Conservation (phyloP, 2,329 filamentous ascomycete species). For the Penicillium corylophilum region DNA sequence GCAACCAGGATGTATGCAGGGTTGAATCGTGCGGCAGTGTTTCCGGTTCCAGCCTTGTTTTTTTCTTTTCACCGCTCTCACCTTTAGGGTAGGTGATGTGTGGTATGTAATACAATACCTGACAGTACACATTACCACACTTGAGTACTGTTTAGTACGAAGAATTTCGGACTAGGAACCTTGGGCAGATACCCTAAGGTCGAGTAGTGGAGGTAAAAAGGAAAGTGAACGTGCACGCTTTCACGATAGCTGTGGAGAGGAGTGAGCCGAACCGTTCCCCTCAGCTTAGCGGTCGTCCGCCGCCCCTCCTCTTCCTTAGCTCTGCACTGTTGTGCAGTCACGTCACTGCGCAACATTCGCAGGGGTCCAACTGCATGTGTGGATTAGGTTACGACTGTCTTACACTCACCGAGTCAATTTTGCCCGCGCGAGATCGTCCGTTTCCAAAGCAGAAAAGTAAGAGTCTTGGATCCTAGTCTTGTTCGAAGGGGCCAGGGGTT, state of each 20-base stretch:
- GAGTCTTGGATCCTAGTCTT: background rate
- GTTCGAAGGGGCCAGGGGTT: background rate
- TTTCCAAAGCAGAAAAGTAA: background rate
- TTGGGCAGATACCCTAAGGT: background rate
- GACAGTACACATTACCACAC: background rate
- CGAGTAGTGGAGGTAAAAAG: background rate
- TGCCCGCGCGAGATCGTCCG: background rate
- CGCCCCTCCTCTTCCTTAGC: background rate
- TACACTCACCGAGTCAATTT: background rate
- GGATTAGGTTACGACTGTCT: background rate
- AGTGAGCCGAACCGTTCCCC: background rate
- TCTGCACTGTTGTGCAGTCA: constrained; percentile 10
- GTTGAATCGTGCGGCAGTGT: constrained; percentile 9
- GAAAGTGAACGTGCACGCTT: background rate
- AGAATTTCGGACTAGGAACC: background rate
- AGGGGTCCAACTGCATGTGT: constrained; percentile 6
- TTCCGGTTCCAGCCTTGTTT: background rate
- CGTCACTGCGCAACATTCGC: constrained; percentile 7
- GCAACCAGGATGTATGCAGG: constrained; percentile 20
- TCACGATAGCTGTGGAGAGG: background rate
- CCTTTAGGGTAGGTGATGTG: no score
- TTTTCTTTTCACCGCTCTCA: background rate
- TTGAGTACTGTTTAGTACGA: background rate
- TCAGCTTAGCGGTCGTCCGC: background rate
- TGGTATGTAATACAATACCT: background rate